Base-by-base conservation (phyloP, 345 rosid genomes). In the Eucalyptus coolabah region DNA sequence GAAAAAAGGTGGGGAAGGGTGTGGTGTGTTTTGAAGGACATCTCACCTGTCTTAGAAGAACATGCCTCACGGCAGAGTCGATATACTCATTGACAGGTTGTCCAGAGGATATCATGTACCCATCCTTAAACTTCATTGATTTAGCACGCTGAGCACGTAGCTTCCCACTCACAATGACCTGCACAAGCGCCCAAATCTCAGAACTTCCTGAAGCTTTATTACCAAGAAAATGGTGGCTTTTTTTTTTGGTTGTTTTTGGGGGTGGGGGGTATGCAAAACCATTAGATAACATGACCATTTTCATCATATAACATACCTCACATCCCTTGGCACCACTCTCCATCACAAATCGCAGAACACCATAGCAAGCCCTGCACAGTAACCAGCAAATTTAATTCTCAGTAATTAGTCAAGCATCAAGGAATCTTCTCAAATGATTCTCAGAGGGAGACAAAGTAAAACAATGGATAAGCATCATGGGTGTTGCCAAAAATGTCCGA, bases 71-170 rank as follows among this genome's bases (percentile, higher is more conserved):
- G 23, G 94, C 95, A 50, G 95, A 91, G 89, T 93, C 95, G 34
- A 94, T 92, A 69, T 92, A 94, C 44, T 91, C 93, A 8, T 93
- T 93, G 19, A 92, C 92, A 10, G 94, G 94, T n/a, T 91, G 93
- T 47, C 95, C 94, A 77, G 95, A 92, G 12, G 95, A 94, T 34
- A 93, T 93, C 95, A 92, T 93, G 90, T 93, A 93, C 17, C 94
- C 94, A 88, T 45, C 95, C 91, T 93, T 92, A 72, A 94, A 94
- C 87, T 93, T 91, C 95, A 94, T 90, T 12, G 94, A 91, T 89
- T 94, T 92, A 17, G 93, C 93, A 86, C 92, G 91, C 47, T 90
- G 93, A 56, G 96, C 93, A 50, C 93, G 88, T 5, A 93, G 92
- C 92, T 94, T 94, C 53, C 95, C 94, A 30, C 95, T 93, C 7